These are phyloP conservation scores for Rosa hybrid DNA, from an alignment of 331 rosid species.

Conservation along the genomic window DNA sequence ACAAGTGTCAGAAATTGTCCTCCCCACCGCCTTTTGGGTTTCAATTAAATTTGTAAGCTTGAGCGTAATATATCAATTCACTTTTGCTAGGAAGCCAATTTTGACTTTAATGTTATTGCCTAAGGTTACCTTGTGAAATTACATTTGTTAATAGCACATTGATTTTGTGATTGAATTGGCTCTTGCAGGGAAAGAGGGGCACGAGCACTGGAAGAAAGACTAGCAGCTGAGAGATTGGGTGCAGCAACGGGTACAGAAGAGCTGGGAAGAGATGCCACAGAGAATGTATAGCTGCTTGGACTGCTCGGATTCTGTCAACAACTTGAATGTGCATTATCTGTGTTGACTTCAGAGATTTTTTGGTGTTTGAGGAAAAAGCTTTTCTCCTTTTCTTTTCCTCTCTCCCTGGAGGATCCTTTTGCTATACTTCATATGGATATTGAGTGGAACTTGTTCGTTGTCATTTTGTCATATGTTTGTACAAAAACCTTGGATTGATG, in stretches of 20 bases:
- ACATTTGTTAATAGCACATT: background rate
- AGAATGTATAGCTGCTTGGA: slow-evolving; percentile 52
- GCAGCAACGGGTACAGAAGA: slow-evolving; percentile 52
- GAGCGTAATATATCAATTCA: background rate
- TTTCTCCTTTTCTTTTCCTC: background rate
- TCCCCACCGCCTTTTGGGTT: background rate
- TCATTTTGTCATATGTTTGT: background rate
- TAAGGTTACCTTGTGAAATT: background rate
- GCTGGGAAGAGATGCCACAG: slow-evolving; percentile 47
- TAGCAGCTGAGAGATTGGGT: slow-evolving; percentile 79
- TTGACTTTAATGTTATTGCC: background rate
- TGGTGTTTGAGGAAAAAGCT: slow-evolving; percentile 24
- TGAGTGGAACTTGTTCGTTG: background rate
- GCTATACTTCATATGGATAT: slow-evolving; percentile 18
- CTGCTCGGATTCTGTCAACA: slow-evolving; percentile 24
- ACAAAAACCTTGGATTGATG: background rate
- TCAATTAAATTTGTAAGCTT: background rate
- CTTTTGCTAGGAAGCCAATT: background rate
- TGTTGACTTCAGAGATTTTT: slow-evolving; percentile 30
- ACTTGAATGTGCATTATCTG: slow-evolving; percentile 23
- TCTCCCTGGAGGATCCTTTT: slow-evolving; percentile 20
- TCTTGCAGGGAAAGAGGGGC: slow-evolving; percentile 89
- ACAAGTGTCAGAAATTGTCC: background rate
- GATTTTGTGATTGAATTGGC: slow-evolving; percentile 15
- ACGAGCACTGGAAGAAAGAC: slow-evolving; percentile 91